phyloP scores from a whole-genome alignment of 306 rosid species.

The Styphnolobium japonicum region DNA sequence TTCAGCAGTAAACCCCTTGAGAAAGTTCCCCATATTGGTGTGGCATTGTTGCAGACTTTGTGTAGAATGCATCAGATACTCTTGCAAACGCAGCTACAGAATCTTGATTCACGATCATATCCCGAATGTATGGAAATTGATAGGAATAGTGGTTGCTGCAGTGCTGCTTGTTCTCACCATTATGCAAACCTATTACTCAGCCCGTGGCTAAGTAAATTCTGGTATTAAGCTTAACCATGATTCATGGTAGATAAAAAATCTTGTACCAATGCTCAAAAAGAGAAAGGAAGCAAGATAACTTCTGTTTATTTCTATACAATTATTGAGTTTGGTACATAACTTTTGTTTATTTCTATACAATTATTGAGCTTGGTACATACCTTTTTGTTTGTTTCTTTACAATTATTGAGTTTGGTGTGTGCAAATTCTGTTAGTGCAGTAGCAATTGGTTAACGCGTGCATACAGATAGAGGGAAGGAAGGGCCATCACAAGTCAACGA shows the following conservation, averaged over 20 bases:
- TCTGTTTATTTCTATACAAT: background rate
- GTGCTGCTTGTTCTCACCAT: constrained; percentile 27
- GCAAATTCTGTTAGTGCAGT: background rate
- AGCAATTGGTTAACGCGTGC: background rate
- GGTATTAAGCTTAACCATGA: background rate
- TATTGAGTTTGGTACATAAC: background rate
- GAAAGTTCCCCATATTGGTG: constrained; percentile 21
- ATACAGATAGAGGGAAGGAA: background rate
- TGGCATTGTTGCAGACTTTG: constrained; percentile 18
- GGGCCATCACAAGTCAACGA: background rate
- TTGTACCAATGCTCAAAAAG: background rate
- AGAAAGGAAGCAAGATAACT: background rate
- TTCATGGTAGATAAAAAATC: background rate
- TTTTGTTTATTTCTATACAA: background rate
- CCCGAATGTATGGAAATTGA: constrained; percentile 32
- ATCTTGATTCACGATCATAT: constrained; percentile 28
- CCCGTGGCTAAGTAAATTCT: background rate
- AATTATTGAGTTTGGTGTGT: background rate
- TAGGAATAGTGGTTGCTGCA: constrained; percentile 24
- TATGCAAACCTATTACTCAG: constrained; percentile 30
- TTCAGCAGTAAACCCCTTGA: constrained; percentile 18
- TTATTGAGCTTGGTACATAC: no score
- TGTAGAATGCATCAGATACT: constrained; percentile 9
- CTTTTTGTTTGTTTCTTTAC: background rate
- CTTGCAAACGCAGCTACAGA: constrained; percentile 23